Base-by-base conservation (phyloP, 23 red algal species). In the Chondrus crispus region DNA sequence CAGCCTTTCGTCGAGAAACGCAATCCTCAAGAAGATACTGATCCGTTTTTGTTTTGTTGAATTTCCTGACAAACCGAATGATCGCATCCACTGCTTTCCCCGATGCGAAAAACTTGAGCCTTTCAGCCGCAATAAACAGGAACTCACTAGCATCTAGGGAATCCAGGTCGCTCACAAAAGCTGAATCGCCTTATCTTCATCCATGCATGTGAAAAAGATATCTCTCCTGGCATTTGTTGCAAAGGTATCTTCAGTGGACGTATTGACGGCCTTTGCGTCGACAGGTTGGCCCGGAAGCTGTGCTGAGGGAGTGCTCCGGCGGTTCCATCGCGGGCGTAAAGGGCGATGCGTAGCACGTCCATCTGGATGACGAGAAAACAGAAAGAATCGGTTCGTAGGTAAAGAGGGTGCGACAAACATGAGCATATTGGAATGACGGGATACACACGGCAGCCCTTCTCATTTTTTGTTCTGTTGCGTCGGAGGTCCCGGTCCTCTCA, bases 81-180 rank as follows among this genome's bases (percentile, higher is more conserved):
- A 95, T 82, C 4, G 93, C 85, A 41, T 70, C 1, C 14, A 86
- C 87, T 1, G 93, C 40, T 14, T 41, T 43, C 28, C 12, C 43
- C 22, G 80, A 86, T 46, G 85, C 74, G 53, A 66, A 96, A 51
- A 96, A 96, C 80, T 96, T 96, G 26, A 96, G 80, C 5, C 94
- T 49, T 49, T 96, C 94, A 18, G 94, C 94, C 11, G 94, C 94
- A 41, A 96, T 90, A 58, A 85, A 96, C 28, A 86, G 66, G 37
- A 91, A 86, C 10, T 88, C 87, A 4, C 32, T n/a, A 13, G 57
- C 55, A 2, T 30, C 24, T 19, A 96, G 80, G 36, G 57, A 74
- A 36, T 62, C 73, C 3, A 89, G 54, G 80, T 57, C 16, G 85
- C 55, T 37, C 58, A 51, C 2, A 96, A 64, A 42, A 96, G 41